Evolutionary conservation across 306 rosid species (phyloP).

Genomic region (Vigna reflexopilosa): DNA sequence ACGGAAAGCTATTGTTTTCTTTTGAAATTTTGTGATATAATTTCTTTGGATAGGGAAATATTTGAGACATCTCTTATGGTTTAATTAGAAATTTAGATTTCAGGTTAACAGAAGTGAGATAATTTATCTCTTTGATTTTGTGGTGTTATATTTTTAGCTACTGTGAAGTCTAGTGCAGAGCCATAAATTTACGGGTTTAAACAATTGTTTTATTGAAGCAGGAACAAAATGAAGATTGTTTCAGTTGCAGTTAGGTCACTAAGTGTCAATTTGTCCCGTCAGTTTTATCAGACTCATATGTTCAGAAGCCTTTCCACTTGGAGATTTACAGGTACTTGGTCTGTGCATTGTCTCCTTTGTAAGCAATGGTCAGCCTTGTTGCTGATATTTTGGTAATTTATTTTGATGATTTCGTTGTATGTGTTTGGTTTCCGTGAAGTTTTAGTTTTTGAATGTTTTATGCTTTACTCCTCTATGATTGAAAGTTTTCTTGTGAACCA

Average conservation of each 20-base stretch:
- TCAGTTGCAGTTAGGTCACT: constrained; percentile 49
- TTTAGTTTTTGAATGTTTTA: constrained; percentile 24
- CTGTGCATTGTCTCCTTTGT: constrained; percentile 12
- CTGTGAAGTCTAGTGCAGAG: not conserved
- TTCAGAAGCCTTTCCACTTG: constrained; percentile 48
- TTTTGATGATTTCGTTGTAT: constrained; percentile 26
- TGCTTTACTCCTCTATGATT: constrained; percentile 6
- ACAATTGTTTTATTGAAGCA: constrained; percentile 25
- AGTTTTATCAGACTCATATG: constrained; percentile 30
- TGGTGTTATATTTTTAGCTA: constrained; percentile 16
- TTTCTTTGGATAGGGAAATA: not conserved
- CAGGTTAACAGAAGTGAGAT: not conserved
- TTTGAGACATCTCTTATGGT: not conserved
- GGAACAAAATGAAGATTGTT: constrained; percentile 46
- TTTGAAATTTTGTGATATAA: not conserved
- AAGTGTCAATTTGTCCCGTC: constrained; percentile 26
- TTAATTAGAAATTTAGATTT: not conserved
- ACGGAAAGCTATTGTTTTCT: not conserved
- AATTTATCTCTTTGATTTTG: not conserved
- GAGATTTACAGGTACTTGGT: constrained; percentile 42
- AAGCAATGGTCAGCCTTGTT: not conserved
- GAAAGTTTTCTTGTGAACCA: not conserved
- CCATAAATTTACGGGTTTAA: constrained; percentile 7
- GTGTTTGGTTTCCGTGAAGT: not conserved
- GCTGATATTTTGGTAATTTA: constrained; percentile 10